Evolutionary conservation across 2,329 filamentous ascomycete genomes (phyloP), one percentile per base, ranked within the genome.

Genomic region (Fusarium begoniae): DNA sequence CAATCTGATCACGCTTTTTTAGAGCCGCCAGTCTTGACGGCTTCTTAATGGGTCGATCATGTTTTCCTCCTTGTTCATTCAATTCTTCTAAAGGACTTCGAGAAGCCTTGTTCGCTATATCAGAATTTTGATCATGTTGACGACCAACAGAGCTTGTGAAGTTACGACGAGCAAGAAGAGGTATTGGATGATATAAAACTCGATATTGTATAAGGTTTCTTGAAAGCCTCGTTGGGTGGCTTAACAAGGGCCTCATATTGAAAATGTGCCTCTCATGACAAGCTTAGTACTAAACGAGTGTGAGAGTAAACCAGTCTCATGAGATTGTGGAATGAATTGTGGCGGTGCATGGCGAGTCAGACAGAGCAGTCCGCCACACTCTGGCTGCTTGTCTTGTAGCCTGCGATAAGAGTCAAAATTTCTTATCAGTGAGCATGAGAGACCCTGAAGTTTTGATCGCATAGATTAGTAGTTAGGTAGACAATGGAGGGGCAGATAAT

Each of bases 1-100:
- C 18, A 22, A 30, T 55, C 17, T 56, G 58, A 18, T 58, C 62
- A 37, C 70, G 66, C 37, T 79, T 76, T 61, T 78, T 79, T 13
- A 79, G 62, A n/a, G 77, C 68, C 6, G 77, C 66, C 18, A 78
- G 28, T n/a, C 77, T 72, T 4, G 77, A 77, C 4, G 62, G 51
- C 32, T 62, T 77, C 8, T n/a, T 64, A 4, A 17, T n/a, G 15
- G 43, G 38, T 15, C 61, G 32, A 5, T 53, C 22, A 15, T 63
- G 53, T 14, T 48, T 18, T 2, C 47, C 51, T 18, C 26, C 26
- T 47, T 40, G 24, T 5, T 28, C 47, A 30, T 47, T 18, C 4
- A 32, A 30, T 12, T 22, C 43, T 14, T 66, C 32, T 12, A 41
- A 8, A 11, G 54, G 43, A 22, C n/a, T 56, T 22, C 47, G 40